Evolutionary conservation across 495 filamentous ascomycete species (phyloP).

Genomic region (Podospora sp.): DNA sequence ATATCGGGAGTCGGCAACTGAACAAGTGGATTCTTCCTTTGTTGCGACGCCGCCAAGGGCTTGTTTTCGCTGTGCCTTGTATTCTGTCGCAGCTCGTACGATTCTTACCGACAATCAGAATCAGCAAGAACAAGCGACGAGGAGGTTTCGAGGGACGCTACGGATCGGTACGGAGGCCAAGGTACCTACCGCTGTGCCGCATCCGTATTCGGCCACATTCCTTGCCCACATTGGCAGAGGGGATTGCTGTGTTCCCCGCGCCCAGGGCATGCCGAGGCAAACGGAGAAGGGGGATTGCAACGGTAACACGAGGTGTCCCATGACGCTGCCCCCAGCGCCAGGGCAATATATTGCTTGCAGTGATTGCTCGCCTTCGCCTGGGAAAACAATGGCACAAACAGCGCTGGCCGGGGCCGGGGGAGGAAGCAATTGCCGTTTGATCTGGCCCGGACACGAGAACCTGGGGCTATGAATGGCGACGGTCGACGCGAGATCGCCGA

Average conservation of each 20-base stretch:
- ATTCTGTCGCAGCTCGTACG: neutral
- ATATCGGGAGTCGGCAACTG: neutral
- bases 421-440: neutral
- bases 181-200: neutral
- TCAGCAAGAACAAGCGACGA: neutral
- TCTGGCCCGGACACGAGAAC: neutral
- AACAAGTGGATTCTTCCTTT: slow-evolving; percentile 1
- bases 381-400: neutral
- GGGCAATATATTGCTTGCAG: neutral
- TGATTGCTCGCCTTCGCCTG: neutral
- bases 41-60: neutral
- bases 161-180: neutral
- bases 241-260: neutral
- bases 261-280: slow-evolving; percentile 7
- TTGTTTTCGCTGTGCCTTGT: neutral
- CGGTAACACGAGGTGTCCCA: neutral
- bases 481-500: slow-evolving; percentile 8
- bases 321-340: neutral
- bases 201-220: neutral
- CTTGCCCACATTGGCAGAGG: neutral
- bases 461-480: neutral
- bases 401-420: neutral
- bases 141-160: neutral
- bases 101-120: neutral
- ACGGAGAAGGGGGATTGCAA: neutral